These are phyloP conservation scores for Sporothrix pallida DNA, from an alignment of 2,329 filamentous ascomycete species.

Conservation along the genomic window DNA sequence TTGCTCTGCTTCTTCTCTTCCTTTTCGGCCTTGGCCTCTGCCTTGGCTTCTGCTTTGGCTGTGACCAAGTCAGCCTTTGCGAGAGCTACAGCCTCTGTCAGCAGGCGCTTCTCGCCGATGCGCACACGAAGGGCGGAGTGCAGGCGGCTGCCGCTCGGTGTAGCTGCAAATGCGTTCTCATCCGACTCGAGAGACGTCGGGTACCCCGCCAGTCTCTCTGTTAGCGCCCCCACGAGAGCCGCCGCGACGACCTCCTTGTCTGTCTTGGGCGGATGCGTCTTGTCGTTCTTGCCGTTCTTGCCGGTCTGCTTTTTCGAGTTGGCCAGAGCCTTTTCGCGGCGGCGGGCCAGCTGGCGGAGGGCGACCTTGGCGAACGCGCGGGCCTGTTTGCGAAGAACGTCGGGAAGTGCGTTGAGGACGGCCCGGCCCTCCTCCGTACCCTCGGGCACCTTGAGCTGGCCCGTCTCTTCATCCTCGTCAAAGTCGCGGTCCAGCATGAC, in stretches of 20 bases:
- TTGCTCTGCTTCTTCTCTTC: constrained; percentile 24
- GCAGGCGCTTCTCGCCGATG: constrained; percentile 47
- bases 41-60: constrained; percentile 35
- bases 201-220: constrained; percentile 41
- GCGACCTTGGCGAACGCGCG: constrained; percentile 57
- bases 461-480: constrained; percentile 58
- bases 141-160: constrained; percentile 30
- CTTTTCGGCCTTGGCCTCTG: constrained; percentile 35
- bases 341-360: constrained; percentile 47
- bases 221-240: constrained; percentile 46
- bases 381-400: constrained; percentile 59
- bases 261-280: constrained; percentile 12
- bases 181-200: constrained; percentile 44
- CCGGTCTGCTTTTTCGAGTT: constrained; percentile 42
- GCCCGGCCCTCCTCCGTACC: constrained; percentile 34
- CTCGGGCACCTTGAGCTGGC: constrained; percentile 46
- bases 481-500: constrained; percentile 70
- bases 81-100: constrained; percentile 41
- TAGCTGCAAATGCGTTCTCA: constrained; percentile 30
- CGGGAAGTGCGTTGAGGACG: constrained; percentile 52
- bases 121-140: constrained; percentile 46
- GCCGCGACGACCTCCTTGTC: constrained; percentile 48
- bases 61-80: constrained; percentile 37
- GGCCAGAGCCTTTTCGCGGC: constrained; percentile 26
- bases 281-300: constrained; percentile 29